phyloP scores from a whole-genome alignment of 73 alveolate genomes.

The Paramecium tetraurelia region DNA sequence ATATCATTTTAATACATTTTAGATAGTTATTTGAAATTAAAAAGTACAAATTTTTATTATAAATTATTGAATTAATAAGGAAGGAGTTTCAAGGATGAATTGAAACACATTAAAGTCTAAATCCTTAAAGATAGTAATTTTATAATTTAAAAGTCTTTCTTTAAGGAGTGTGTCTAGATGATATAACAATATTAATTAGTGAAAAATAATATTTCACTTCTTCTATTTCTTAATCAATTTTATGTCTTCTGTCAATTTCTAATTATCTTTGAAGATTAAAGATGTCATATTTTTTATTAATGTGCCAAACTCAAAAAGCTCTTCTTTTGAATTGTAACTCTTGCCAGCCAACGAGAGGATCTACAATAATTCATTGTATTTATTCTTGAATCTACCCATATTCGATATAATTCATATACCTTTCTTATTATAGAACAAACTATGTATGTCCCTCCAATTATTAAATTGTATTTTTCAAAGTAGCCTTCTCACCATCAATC shows the following conservation, averaged over 20 bases:
- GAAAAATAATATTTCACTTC: not conserved
- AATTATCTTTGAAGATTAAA: conserved; percentile 25
- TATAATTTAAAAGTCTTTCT: too few relatives aligned
- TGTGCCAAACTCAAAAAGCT: conserved; percentile 4
- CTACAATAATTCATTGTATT: not conserved
- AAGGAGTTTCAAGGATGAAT: too few relatives aligned
- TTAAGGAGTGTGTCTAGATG: not conserved
- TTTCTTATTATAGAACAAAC: not conserved
- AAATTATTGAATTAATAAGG: too few relatives aligned
- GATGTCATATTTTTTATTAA: not conserved
- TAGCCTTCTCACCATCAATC: not conserved
- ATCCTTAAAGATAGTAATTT: too few relatives aligned
- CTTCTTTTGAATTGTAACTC: conserved; percentile 1
- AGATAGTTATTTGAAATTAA: too few relatives aligned
- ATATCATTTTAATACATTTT: too few relatives aligned
- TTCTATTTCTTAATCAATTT: conserved; percentile 1
- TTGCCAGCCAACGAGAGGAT: not conserved
- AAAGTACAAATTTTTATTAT: too few relatives aligned
- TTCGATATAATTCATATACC: not conserved
- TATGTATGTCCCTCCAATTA: not conserved
- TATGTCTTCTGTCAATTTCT: conserved; percentile 37
- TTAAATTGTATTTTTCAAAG: not conserved
- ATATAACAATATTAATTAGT: not conserved
- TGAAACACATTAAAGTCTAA: too few relatives aligned
- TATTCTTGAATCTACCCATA: not conserved